Evolutionary conservation across 768 basidiomycete species (phyloP).

Genomic region (Collybia mongolica): DNA sequence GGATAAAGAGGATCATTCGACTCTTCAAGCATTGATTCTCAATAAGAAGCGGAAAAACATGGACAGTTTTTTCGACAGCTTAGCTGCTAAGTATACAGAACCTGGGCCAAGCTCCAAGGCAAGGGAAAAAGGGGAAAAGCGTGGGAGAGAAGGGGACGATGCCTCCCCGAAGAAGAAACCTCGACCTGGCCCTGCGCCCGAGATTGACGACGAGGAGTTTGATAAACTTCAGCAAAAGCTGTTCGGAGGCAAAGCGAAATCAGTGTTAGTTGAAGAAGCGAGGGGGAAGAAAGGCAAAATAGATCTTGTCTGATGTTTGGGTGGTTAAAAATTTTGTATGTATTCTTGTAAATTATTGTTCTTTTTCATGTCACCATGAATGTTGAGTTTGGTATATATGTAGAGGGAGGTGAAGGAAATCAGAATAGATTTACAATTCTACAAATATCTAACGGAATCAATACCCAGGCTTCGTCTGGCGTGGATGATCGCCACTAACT

Average conservation of each 20-base stretch:
- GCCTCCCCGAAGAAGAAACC: constrained; percentile 51
- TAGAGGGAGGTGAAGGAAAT: neutral
- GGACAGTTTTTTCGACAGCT: constrained; percentile 70
- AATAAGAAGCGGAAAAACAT: constrained; percentile 68
- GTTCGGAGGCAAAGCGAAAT: constrained; percentile 43
- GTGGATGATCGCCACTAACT: constrained; percentile 82
- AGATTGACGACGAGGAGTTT: constrained; percentile 68
- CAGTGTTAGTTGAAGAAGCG: constrained; percentile 24
- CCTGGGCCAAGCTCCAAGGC: constrained; percentile 37
- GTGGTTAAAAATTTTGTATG: neutral
- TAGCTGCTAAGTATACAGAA: constrained; percentile 73
- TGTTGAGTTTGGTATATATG: neutral
- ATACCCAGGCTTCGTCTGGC: constrained; percentile 83
- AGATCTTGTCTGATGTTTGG: constrained; percentile 20
- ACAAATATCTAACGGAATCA: constrained; percentile 77
- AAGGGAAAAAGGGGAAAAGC: constrained; percentile 56
- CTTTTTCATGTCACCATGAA: neutral
- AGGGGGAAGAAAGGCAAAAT: constrained; percentile 32
- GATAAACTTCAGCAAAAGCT: constrained; percentile 57
- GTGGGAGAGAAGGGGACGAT: constrained; percentile 41
- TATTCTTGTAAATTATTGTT: neutral
- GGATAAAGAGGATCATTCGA: constrained; percentile 62
- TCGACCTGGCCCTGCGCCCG: constrained; percentile 41
- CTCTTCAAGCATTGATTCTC: constrained; percentile 78
- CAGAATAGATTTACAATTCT: constrained; percentile 12